Base-by-base conservation (phyloP, 352 stramenopile genomes). In the Phytophthora cactorum region DNA sequence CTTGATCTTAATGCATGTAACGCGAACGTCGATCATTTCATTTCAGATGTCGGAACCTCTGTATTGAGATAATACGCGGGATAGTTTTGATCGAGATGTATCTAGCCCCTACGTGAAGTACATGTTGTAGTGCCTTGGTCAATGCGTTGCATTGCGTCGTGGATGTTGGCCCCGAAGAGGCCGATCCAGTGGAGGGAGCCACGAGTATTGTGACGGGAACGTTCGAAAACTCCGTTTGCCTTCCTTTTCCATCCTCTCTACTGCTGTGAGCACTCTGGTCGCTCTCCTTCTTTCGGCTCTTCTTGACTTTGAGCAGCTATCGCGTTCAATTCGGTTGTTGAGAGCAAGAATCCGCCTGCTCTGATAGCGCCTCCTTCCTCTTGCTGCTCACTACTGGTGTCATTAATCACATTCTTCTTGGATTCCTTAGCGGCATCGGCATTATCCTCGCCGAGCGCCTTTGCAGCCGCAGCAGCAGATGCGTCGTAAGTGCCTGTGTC, bases 221-320 rank as follows among this genome's bases (percentile, higher is more conserved):
- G 22, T 22, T 22, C 22, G 22, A 22, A 22, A 22, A 22, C 22
- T 22, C 22, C 22, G 22, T 25, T 47, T 29, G 29, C 39, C 12
- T 36, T 36, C 31, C 8, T 36, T 8, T 5, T 36, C 31, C 31
- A 10, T 9, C 12, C 34, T 39, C 34, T 66, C 55, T 80, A 90
- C 56, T 90, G 82, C 68, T 89, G 79, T 7, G 66, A 52, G 47
- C 82, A 91, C 29, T 75, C 64, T 2, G 71, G 70, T 31, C 65
- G 54, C 8, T 70, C 75, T 61, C 72, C 66, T 6, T 78, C 75
- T 63, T 78, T 77, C 28, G 77, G 68, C 5, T 76, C 68, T 17
- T 77, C 64, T 27, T 72, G 56, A 27, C 53, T 74, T 27, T 59
- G 50, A 11, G 63, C 52, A 55, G 53, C 61, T 45, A 66, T 72